phyloP scores from a whole-genome alignment of 192 early-diverging fungal genomes.

The Linnemannia hyalina region DNA sequence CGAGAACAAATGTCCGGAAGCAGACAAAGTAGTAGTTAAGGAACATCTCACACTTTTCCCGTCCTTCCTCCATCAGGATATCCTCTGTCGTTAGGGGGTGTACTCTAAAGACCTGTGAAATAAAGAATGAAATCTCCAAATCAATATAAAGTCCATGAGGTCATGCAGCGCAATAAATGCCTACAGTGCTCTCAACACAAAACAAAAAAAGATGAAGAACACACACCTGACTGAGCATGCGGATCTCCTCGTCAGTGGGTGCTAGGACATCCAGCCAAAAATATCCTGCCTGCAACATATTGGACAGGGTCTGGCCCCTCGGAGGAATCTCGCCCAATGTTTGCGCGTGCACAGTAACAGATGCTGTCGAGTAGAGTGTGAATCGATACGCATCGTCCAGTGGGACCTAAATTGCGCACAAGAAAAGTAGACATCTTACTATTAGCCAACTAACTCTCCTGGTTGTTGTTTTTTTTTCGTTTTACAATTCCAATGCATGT shows the following conservation, averaged over 20 bases:
- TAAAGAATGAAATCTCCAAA: background rate
- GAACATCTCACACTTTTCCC: slow-evolving; percentile 93
- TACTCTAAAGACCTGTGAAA: slow-evolving; percentile 76
- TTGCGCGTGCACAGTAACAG: slow-evolving; percentile 69
- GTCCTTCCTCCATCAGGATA: slow-evolving; percentile 83
- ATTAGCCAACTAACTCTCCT: background rate
- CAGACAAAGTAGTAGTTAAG: slow-evolving; percentile 90
- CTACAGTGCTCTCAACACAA: background rate
- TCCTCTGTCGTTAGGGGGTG: slow-evolving; percentile 94
- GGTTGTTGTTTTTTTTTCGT: background rate
- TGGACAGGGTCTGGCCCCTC: slow-evolving; percentile 45
- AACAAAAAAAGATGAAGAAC: background rate
- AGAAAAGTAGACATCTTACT: background rate
- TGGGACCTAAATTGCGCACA: slow-evolving; percentile 26
- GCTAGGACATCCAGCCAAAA: slow-evolving; percentile 81
- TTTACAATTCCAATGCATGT: background rate
- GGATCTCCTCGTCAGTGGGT: slow-evolving; percentile 74
- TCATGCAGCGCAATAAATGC: background rate
- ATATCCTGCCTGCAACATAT: slow-evolving; percentile 52
- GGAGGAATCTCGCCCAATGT: slow-evolving; percentile 68
- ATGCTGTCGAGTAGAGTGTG: slow-evolving; percentile 75
- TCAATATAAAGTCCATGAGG: background rate
- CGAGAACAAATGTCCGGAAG: slow-evolving; percentile 72
- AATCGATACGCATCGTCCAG: slow-evolving; percentile 65
- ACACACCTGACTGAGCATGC: slow-evolving; percentile 65